Conservation (phyloP, 2,329 filamentous ascomycete genomes). For the Colletotrichum kahawae region DNA sequence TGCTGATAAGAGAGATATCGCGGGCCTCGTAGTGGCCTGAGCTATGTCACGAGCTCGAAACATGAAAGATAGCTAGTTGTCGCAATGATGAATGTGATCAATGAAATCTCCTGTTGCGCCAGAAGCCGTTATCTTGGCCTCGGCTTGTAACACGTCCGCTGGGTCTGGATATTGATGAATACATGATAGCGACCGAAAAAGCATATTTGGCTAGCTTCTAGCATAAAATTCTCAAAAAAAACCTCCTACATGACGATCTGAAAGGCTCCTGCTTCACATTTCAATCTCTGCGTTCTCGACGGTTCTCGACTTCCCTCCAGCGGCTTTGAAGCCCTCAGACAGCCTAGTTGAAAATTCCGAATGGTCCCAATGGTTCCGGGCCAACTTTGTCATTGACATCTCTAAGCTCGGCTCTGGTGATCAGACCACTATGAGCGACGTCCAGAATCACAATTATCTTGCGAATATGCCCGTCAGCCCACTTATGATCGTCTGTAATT, state of each 20-base stretch:
- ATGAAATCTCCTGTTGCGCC: neutral
- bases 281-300: neutral
- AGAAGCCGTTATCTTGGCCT: neutral
- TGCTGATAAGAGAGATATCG: neutral
- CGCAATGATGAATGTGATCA: neutral
- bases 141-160: neutral
- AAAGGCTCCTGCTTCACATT: neutral
- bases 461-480: rapidly evolving
- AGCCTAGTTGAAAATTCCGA: rapidly evolving
- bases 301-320: rapidly evolving
- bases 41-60: neutral
- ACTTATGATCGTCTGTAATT: rapidly evolving
- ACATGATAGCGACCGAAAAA: neutral
- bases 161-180: neutral
- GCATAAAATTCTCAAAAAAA: neutral
- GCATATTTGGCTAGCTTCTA: neutral
- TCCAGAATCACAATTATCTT: neutral
- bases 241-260: neutral
- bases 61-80: neutral
- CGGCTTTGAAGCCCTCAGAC: neutral
- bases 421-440: rapidly evolving
- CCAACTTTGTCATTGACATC: rapidly evolving
- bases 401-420: neutral
- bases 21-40: neutral
- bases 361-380: rapidly evolving